Conservation (phyloP, 768 basidiomycete species). For the Dacryopinax primogenitus region DNA sequence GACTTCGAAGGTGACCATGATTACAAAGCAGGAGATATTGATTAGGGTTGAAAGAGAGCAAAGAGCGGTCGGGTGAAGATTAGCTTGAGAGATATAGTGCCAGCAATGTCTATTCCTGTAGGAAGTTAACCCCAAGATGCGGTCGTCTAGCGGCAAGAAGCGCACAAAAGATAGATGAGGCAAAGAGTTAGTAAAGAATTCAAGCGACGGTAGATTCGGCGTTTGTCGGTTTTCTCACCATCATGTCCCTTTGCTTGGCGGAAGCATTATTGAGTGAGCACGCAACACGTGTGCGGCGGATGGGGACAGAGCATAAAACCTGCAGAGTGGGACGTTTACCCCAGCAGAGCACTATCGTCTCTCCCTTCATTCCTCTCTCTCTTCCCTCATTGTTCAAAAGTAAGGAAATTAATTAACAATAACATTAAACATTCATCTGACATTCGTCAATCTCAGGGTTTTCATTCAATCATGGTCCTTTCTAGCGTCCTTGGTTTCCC, state of each 20-base stretch:
- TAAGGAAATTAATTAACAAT: neutral
- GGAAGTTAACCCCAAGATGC: neutral
- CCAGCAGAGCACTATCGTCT: constrained; percentile 9
- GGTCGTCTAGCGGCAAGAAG: neutral
- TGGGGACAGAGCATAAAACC: constrained; percentile 3
- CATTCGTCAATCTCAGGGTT: constrained; percentile 11
- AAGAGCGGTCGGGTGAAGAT: neutral
- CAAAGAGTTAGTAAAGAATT: neutral
- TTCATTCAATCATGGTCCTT: constrained; percentile 44
- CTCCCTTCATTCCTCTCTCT: constrained; percentile 14
- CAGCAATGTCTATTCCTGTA: neutral
- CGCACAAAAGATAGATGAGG: neutral
- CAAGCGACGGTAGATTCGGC: neutral
- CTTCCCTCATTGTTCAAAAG: constrained; percentile 16
- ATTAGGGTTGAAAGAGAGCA: neutral
- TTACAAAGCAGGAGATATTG: neutral
- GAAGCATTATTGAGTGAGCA: constrained; percentile 7
- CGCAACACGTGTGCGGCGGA: neutral
- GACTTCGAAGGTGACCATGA: constrained; percentile 8
- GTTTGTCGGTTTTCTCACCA: constrained; percentile 7
- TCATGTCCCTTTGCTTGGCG: constrained; percentile 7
- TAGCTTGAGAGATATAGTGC: neutral
- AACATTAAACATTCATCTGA: constrained; percentile 12
- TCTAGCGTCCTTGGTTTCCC: constrained; percentile 88
- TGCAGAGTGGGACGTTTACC: neutral